These are phyloP conservation scores for Diaporthe vexans DNA, from an alignment of 2,329 filamentous ascomycete species.

Conservation along the genomic window DNA sequence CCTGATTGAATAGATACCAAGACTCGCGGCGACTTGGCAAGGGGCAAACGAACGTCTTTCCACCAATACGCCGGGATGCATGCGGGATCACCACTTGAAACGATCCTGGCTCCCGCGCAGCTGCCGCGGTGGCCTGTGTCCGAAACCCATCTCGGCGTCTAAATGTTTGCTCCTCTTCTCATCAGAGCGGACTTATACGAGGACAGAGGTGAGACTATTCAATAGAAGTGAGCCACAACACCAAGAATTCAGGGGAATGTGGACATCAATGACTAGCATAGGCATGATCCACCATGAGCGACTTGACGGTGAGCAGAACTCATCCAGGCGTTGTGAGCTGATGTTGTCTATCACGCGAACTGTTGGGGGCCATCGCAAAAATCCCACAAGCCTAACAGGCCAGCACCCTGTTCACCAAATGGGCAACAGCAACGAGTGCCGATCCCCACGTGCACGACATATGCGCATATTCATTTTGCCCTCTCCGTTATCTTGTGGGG, in stretches of 20 bases:
- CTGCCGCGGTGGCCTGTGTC: slow-evolving; percentile 1
- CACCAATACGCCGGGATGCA: slow-evolving; percentile 17
- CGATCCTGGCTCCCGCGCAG: slow-evolving; percentile 5
- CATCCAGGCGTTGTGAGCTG: too few relatives aligned
- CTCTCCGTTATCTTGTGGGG: not conserved
- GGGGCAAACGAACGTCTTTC: slow-evolving; percentile 29
- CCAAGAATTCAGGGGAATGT: not conserved
- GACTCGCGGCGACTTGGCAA: slow-evolving; percentile 23
- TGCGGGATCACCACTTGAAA: slow-evolving; percentile 20
- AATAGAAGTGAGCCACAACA: not conserved
- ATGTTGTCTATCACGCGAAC: not conserved
- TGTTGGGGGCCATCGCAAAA: not conserved
- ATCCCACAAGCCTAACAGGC: not conserved
- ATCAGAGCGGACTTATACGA: not conserved
- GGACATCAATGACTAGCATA: not conserved
- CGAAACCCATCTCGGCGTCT: slow-evolving; percentile 22
- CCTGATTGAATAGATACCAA: slow-evolving; percentile 30
- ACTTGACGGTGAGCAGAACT: not conserved
- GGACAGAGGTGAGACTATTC: not conserved
- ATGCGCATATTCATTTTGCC: not conserved
- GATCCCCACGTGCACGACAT: slow-evolving; percentile 13
- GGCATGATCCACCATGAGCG: not conserved
- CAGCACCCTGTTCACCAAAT: not conserved
- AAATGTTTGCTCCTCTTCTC: not conserved
- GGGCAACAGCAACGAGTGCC: not conserved